These are phyloP conservation scores for Colletotrichum phormii DNA, from an alignment of 2,329 filamentous ascomycete genomes.

Conservation along the genomic window DNA sequence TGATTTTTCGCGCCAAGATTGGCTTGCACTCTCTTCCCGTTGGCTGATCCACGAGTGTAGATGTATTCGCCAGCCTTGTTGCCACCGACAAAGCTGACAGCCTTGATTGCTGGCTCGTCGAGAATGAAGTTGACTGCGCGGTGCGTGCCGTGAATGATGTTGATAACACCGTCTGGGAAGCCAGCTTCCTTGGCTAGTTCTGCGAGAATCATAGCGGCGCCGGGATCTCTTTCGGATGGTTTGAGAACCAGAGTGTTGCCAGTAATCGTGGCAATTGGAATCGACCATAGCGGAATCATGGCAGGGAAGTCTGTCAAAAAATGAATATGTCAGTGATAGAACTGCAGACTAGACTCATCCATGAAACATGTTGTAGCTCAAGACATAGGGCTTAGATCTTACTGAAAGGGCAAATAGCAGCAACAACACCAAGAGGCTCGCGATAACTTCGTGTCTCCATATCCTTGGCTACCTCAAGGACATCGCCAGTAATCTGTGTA, in stretches of 20 bases:
- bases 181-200: slow-evolving; percentile 69
- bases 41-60: slow-evolving; percentile 73
- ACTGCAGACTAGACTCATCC: too few relatives aligned
- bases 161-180: slow-evolving; percentile 74
- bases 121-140: slow-evolving; percentile 77
- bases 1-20: slow-evolving; percentile 78
- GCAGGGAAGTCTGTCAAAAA: slow-evolving; percentile 72
- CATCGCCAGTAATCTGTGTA: slow-evolving; percentile 77
- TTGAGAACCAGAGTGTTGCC: slow-evolving; percentile 66
- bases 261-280: slow-evolving; percentile 78
- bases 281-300: slow-evolving; percentile 83
- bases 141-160: slow-evolving; percentile 73
- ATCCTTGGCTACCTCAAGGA: slow-evolving; percentile 80
- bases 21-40: slow-evolving; percentile 77
- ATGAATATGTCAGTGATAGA: background rate
- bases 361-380: background rate
- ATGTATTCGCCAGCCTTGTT: slow-evolving; percentile 79
- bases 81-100: slow-evolving; percentile 75
- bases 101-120: slow-evolving; percentile 76
- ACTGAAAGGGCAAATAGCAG: slow-evolving; percentile 81
- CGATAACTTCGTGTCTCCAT: slow-evolving; percentile 81
- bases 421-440: slow-evolving; percentile 77
- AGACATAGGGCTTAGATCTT: slow-evolving; percentile 41
- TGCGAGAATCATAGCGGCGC: slow-evolving; percentile 70
- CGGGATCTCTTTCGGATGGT: slow-evolving; percentile 65